Evolutionary conservation across 306 rosid genomes (phyloP), one percentile per base, ranked within the genome.

Genomic region (Hippophae rhamnoides): DNA sequence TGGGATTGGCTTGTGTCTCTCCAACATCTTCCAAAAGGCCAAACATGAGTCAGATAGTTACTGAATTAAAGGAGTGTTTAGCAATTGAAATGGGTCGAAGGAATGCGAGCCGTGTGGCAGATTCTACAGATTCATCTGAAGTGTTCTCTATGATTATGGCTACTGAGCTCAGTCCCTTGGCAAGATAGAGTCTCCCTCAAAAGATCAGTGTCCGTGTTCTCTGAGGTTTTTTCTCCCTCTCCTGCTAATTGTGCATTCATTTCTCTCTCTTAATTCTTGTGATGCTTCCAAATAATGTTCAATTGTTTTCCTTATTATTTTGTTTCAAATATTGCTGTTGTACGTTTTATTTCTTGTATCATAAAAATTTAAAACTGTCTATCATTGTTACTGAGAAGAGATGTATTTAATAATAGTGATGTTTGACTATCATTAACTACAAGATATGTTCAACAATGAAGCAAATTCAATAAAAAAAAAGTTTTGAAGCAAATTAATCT

Each of bases 21-120:
- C 2, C 5, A 3, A 52, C 58, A 25, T 38, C 71, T 25, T 9
- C 40, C 26, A 42, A 42, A 10, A 66, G 76, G 52, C 71, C 76
- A 12, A 18, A 43, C 45, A 72, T 72, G 71, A 61, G 6, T 5
- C 45, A 64, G 11, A 47, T 72, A 9, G 54, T 65, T 7, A 41
- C 7, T n/a, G 56, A 31, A 59, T 48, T 72, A 2, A 72, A 72
- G 3, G 70, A 53, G n/a, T 72, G 71, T 44, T 71, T 71, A 65
- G 51, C 45, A 43, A 43, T 41, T 0, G 70, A 71, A 43, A 9
- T 58, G 52, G 64, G 50, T 41, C 27, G 69, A 14, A 43, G 27
- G 46, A 50, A 31, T 31, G 44, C 11, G 12, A 40, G 56, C 9
- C 57, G 57, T 31, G 38, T 31, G 13, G 7, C 5, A 13, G 7